Evolutionary conservation across 192 early-diverging fungal genomes (phyloP), one percentile per base, ranked within the genome.

Genomic region (Coemansia sp.): DNA sequence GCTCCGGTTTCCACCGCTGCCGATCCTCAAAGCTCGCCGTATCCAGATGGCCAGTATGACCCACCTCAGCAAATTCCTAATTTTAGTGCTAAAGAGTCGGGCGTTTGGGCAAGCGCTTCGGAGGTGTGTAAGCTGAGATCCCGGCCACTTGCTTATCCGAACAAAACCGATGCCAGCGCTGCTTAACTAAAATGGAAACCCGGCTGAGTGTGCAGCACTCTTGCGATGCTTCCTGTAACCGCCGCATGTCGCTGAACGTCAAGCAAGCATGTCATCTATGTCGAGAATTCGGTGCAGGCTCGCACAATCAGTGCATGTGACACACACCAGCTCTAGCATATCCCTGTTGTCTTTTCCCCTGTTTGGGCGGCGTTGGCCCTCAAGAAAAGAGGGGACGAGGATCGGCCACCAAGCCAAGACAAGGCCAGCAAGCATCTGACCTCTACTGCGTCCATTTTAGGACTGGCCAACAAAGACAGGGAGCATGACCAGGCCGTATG

Each of bases 241-340:
- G 56, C 56, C 56, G 36, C 35, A 34, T 58, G 56, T 11, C 35
- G 16, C 35, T 20, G 8, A 58, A 58, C 37, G 36, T 14, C 13
- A 28, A 11, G 33, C 13, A 28, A 11, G 31, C 26, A 37, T 10
- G 8, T 14, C 55, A 13, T 9, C 55, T 58, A n/a, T 36, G 26
- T 18, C 56, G 33, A 9, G 33, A 3, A 58, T 23, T 8, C 10
- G 9, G 35, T 58, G 35, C 35, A 13, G 36, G 36, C 56, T 34
- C 56, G 21, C 56, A 34, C 56, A 58, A 58, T 58, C 56, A 9
- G 56, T 21, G 56, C 56, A 36, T 33, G 35, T 21, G 43, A 18
- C 8, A 20, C 18, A 9, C 43, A 46, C 43, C 43, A 31, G 28
- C 48, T 13, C 48, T 0, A 26, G 18, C 23, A 24, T 26, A 14